These are phyloP conservation scores for Fusarium anthophilum DNA, from an alignment of 2,329 filamentous ascomycete genomes.

Conservation along the genomic window DNA sequence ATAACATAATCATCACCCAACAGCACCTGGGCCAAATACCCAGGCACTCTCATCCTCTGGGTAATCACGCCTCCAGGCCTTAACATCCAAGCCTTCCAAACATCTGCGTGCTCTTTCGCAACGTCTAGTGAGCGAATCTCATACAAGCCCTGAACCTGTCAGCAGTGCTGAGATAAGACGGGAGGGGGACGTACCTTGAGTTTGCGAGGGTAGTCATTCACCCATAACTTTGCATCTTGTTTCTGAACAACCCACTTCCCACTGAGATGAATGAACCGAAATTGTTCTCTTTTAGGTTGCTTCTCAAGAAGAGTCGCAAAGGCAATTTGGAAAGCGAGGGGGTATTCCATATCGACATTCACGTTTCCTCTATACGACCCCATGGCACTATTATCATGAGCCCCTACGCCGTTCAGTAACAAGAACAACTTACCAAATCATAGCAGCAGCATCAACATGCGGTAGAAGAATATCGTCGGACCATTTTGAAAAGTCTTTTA, in stretches of 20 bases:
- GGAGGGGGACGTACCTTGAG: slow-evolving; percentile 13
- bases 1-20: slow-evolving; percentile 35
- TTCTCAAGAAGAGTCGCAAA: slow-evolving; percentile 15
- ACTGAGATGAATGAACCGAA: slow-evolving; percentile 47
- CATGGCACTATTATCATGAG: slow-evolving; percentile 22
- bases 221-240: slow-evolving; percentile 45
- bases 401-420: too few species aligned
- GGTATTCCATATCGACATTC: slow-evolving; percentile 34
- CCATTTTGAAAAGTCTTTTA: slow-evolving; percentile 36
- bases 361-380: slow-evolving; percentile 32
- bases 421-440: slow-evolving; percentile 35
- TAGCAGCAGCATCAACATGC: slow-evolving; percentile 33
- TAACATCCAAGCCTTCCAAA: slow-evolving; percentile 32
- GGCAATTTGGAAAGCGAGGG: slow-evolving; percentile 21
- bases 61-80: slow-evolving; percentile 29
- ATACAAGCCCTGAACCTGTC: slow-evolving; percentile 18
- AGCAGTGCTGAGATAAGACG: fast-evolving
- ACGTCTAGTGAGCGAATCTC: slow-evolving; percentile 20
- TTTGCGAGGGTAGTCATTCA: slow-evolving; percentile 31
- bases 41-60: neutral
- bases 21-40: neutral
- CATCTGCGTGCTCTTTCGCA: neutral
- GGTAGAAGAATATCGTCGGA: slow-evolving; percentile 7
- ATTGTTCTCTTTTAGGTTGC: slow-evolving; percentile 5
- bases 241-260: slow-evolving; percentile 47